Evolutionary conservation across 495 filamentous ascomycete species (phyloP), one percentile per base, ranked within the genome.

Genomic region (Thozetella sp.): DNA sequence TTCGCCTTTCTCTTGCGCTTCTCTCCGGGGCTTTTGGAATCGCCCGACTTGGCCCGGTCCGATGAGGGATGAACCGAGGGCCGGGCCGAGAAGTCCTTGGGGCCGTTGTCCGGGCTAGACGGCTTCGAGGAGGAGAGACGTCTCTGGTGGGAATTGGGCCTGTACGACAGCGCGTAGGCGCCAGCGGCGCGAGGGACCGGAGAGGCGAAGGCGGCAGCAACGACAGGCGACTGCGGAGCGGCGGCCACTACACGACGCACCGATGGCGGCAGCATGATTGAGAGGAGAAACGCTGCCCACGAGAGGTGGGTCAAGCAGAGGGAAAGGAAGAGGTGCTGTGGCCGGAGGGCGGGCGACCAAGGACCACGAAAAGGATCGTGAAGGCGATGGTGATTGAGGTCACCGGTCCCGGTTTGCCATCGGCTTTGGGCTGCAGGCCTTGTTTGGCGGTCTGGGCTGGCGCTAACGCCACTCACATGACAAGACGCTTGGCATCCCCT

Each of bases 61-160:
- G 43, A 48, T 4, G 43, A 48, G 9, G 43, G 43, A 19, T 48
- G 72, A 2, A 72, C 71, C 12, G 73, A 72, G 43, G 70, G 74
- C 34, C 76, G 69, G 58, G 79, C 71, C 43, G 80, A 57, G 25
- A 74, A 71, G n/a, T 74, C 75, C 46, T 76, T 79, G 17, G 81
- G 70, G 3, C 80, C 81, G 62, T 80, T 76, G 30, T 80, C 78
- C 13, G 81, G 77, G 56, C 77, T 83, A 15, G 83, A 84, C 17
- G 83, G 80, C 72, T 84, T 85, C 9, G 82, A 85, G 11, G 82
- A 85, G n/a, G 82, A 84, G 61, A 77, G 80, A 25, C 83, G 74
- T 67, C 77, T 68, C 64, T 84, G 81, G 56, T 72, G 73, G 55
- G 64, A 40, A 40, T 62, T 75, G 13, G 69, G 64, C 55, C 67